phyloP scores from a whole-genome alignment of 805 yeast genomes.

The Myxozyma neotropica region DNA sequence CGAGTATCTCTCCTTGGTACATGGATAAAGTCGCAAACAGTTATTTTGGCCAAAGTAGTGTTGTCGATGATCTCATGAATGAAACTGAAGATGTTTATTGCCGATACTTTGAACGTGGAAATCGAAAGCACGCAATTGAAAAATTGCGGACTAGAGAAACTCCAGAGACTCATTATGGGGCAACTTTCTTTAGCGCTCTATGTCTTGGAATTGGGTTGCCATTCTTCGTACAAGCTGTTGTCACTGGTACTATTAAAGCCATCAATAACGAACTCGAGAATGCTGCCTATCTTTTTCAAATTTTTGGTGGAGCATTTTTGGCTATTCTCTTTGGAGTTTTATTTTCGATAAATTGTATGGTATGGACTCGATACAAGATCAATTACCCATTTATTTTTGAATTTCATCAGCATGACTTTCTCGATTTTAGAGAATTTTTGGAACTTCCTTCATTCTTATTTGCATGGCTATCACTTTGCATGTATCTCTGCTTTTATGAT shows the following conservation, averaged over 20 bases:
- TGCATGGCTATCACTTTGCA: slow-evolving; percentile 59
- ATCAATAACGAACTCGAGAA: slow-evolving; percentile 50
- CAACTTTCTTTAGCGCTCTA: slow-evolving; percentile 64
- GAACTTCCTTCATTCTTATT: slow-evolving; percentile 64
- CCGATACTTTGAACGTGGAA: slow-evolving; percentile 66
- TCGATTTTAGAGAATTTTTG: slow-evolving; percentile 67
- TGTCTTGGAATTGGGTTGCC: slow-evolving; percentile 73
- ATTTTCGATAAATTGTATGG: slow-evolving; percentile 67
- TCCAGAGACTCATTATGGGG: slow-evolving; percentile 44
- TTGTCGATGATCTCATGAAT: slow-evolving; percentile 62
- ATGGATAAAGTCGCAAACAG: slow-evolving; percentile 59
- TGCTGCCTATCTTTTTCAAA: slow-evolving; percentile 67
- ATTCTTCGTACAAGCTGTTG: slow-evolving; percentile 61
- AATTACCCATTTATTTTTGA: slow-evolving; percentile 93
- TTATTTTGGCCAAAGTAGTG: slow-evolving; percentile 65
- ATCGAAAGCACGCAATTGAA: slow-evolving; percentile 71
- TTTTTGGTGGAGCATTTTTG: slow-evolving; percentile 91
- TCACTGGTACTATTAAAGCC: slow-evolving; percentile 48
- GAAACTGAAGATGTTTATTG: slow-evolving; percentile 72
- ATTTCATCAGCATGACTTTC: slow-evolving; percentile 66
- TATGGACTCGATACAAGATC: slow-evolving; percentile 74
- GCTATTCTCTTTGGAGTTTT: slow-evolving; percentile 60
- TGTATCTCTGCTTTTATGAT: slow-evolving; percentile 75
- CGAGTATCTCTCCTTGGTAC: slow-evolving; percentile 51
- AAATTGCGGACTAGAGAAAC: slow-evolving; percentile 57